Evolutionary conservation across 2,329 filamentous ascomycete genomes (phyloP), one percentile per base, ranked within the genome.

Genomic region (Curvularia eragrostidis): DNA sequence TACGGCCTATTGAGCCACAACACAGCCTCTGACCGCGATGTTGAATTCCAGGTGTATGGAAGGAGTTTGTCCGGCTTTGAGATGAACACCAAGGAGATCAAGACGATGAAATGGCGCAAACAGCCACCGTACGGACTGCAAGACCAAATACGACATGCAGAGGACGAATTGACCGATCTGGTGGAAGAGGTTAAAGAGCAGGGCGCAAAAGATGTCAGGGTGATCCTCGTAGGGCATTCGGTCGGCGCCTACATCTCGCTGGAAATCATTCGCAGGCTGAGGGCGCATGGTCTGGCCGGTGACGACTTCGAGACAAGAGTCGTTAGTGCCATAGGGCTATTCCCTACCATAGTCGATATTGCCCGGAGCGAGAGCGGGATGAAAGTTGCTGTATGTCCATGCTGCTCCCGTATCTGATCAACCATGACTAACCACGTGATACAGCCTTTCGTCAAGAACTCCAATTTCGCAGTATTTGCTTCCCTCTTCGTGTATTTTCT

Each of bases 81-180:
- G 54, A 66, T 77, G 52, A 63, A 67, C 18, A 53, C 49, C 15
- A 46, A 58, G 0, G 64, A 67, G 12, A 61, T 67, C 58, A 66
- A 64, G 36, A 66, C 63, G 6, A 62, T 63, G 49, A 65, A 67
- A 19, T 66, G 59, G 59, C 62, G 63, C 41, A 65, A 63, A 28
- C 41, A 62, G 34, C 71, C 69, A 8, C 78, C 78, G 6, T 78
- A 80, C 52, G 72, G 76, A 19, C 72, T 86, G 5, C 73, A 80
- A 59, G 79, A 82, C 24, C 83, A 86, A 65, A 84, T 87, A 32
- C 63, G 77, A 6, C 78, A 81, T 56, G 76, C 81, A 5, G 79
- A 82, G 50, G 64, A 67, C 3, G 77, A 77, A 23, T 62, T 87
- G 1, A 71, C 77, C 15, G 59, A 74, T 1, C 64, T 82, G 10